phyloP scores from a whole-genome alignment of 2,329 filamentous ascomycete genomes.

The Aspergillus phoenicis region DNA sequence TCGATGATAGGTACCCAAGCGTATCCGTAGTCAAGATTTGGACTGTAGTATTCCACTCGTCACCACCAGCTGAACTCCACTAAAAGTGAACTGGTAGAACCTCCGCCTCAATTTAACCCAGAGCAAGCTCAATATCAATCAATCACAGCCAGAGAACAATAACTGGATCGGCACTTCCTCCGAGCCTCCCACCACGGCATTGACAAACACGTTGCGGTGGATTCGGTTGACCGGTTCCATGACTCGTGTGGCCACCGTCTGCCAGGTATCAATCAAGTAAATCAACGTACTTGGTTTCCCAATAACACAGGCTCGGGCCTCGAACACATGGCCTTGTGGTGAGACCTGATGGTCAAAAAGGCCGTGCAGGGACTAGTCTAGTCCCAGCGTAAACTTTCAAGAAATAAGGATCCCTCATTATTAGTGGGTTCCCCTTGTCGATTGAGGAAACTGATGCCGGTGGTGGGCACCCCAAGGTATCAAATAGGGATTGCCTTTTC shows the following conservation, averaged over 20 bases:
- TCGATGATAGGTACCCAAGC: neutral
- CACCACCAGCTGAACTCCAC: too few relatives aligned
- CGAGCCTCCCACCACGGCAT: constrained; percentile 57
- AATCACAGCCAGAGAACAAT: neutral
- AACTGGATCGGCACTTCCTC: constrained; percentile 44
- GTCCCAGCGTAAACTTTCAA: too few relatives aligned
- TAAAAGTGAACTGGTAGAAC: neutral
- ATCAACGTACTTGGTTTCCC: neutral
- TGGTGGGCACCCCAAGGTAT: too few relatives aligned
- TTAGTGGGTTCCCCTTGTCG: too few relatives aligned
- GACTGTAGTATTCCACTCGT: neutral
- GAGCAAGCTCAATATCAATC: neutral
- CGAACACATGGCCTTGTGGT: too few relatives aligned
- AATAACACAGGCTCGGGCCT: neutral
- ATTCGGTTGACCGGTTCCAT: neutral
- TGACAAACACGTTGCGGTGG: constrained; percentile 53
- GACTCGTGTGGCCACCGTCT: neutral
- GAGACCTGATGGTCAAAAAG: too few relatives aligned
- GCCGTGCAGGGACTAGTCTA: too few relatives aligned
- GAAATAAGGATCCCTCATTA: too few relatives aligned
- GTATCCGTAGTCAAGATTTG: neutral
- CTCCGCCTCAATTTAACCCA: neutral
- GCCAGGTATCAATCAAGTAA: neutral
- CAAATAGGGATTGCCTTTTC: neutral
- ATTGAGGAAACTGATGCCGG: too few relatives aligned